Percentiles rank a stretch among this genome's conserved stretches.
These are phyloP conservation scores for Pichia manshurica DNA, from an alignment of 805 yeast genomes.

Conservation along the genomic window DNA sequence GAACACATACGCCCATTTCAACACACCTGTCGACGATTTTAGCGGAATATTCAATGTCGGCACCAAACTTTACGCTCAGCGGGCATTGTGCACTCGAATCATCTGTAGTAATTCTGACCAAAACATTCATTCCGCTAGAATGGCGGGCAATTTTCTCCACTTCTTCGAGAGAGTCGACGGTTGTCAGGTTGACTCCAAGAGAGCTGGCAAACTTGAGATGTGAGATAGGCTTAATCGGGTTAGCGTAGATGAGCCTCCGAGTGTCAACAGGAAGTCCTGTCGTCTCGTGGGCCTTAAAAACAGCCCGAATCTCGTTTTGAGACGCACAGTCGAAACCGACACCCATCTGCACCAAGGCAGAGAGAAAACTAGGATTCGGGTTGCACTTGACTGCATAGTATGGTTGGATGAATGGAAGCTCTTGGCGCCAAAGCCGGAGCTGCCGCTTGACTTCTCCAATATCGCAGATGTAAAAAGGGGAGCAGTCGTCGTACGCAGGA, in stretches of 20 bases:
- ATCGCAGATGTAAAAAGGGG: slow-evolving; percentile 86
- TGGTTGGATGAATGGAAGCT: slow-evolving; percentile 75
- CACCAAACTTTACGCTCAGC: slow-evolving; percentile 85
- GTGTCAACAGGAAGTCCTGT: slow-evolving; percentile 46
- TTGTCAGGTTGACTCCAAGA: slow-evolving; percentile 59
- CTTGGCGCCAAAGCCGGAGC: slow-evolving; percentile 52
- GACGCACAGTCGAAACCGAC: slow-evolving; percentile 93
- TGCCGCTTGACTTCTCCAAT: slow-evolving; percentile 64
- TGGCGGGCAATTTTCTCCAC: slow-evolving; percentile 60
- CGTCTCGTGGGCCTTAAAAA: slow-evolving; percentile 33
- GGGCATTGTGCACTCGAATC: slow-evolving; percentile 84
- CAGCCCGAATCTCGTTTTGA: slow-evolving; percentile 67
- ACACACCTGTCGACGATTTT: slow-evolving; percentile 56
- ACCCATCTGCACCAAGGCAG: slow-evolving; percentile 54
- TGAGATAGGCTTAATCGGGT: slow-evolving; percentile 88
- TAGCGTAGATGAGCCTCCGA: slow-evolving; percentile 75
- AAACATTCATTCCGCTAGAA: slow-evolving; percentile 45
- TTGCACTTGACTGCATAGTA: slow-evolving; percentile 94
- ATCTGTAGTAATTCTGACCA: slow-evolving; percentile 83
- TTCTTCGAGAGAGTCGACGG: slow-evolving; percentile 87
- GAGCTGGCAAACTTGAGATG: slow-evolving; percentile 67
- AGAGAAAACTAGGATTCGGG: slow-evolving; percentile 57
- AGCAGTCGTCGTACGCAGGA: slow-evolving; percentile 44
- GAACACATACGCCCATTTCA: slow-evolving; percentile 55
- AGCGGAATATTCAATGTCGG: slow-evolving; percentile 50